A percentile compares a stretch with the other conserved stretches of the same genome.
phyloP scores from a whole-genome alignment of 2,329 filamentous ascomycete genomes.

The Chaetomiaceae sp. region DNA sequence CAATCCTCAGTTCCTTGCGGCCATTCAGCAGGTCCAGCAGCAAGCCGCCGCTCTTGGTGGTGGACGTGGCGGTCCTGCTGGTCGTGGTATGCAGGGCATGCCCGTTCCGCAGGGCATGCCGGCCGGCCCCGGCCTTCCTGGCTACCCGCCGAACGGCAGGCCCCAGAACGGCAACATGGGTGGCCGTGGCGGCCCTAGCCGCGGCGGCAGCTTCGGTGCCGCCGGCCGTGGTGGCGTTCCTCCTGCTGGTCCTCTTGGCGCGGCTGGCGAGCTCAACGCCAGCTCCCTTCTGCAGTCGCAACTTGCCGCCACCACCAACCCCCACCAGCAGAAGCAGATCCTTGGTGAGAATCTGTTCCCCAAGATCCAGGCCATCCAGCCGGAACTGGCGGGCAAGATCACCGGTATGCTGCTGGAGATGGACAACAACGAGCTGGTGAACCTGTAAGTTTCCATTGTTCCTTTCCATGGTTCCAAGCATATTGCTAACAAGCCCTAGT shows the following conservation, averaged over 20 bases:
- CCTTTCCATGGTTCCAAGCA: background rate
- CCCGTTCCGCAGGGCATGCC: constrained; percentile 47
- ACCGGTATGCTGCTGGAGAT: constrained; percentile 99
- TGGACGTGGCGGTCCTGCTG: constrained; percentile 56
- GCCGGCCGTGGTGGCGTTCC: constrained; percentile 40
- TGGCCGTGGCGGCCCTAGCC: constrained; percentile 39
- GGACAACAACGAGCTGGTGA: constrained; percentile 91
- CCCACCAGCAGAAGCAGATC: constrained; percentile 94
- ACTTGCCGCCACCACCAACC: constrained; percentile 45
- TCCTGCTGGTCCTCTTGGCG: constrained; percentile 32
- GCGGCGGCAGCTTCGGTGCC: constrained; percentile 37
- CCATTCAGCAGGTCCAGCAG: constrained; percentile 72
- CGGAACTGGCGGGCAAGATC: constrained; percentile 96
- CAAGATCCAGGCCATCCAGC: constrained; percentile 93
- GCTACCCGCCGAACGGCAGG: constrained; percentile 51
- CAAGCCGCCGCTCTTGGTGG: constrained; percentile 38
- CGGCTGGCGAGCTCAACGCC: constrained; percentile 35
- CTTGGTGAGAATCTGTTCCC: constrained; percentile 97
- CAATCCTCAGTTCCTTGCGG: constrained; percentile 72
- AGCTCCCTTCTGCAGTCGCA: constrained; percentile 49
- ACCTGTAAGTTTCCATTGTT: constrained; percentile 65
- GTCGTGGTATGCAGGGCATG: constrained; percentile 63
- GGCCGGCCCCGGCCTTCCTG: constrained; percentile 45
- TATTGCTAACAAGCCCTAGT: constrained; percentile 39
- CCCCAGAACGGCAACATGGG: constrained; percentile 40